Base-by-base conservation (phyloP, 148 eudicot species). In the Salicornia ramosissima region DNA sequence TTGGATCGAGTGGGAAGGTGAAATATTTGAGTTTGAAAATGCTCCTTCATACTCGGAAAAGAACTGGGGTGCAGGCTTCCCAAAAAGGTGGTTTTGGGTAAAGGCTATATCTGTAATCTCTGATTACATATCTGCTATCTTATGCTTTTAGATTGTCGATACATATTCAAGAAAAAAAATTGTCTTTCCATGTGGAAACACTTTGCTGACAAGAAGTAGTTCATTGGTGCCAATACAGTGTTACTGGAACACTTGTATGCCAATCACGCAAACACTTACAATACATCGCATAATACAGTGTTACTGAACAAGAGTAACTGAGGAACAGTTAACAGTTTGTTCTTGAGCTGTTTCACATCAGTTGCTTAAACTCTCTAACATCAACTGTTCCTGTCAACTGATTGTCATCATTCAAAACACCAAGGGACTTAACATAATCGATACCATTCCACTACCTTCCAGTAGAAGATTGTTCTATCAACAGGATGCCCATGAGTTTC, bases 51-150 rank as follows among this genome's bases (percentile, higher is more conserved):
- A 94, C 75, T 86, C 90, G 4, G 98, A 94, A 69, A 94, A 94
- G 77, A 94, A 94, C 56, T 92, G 97, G 98, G 98, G 98, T 77
- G 97, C 88, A 73, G 92, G 71, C 65, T 94, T 94, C 71, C 98
- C 98, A n/a, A 87, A 83, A 78, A 94, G 82, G 80, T 94, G 98
- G 98, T 94, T 87, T 75, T 94, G 98, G 98, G 98, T 94, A 85
- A 87, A 26, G 65, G 64, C 74, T 45, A 55, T 55, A 18, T 74
- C 70, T 18, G 22, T 63, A 59, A 49, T 52, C 24, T 52, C 31
- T 55, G 55, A 42, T 8, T 64, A 63, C 31, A 22, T 63, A 1
- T 39, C 14, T 39, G 39, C 10, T 14, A 31, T 22, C 29, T 14
- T 24, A 22, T 10, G 50, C 50, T 24, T 36, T 60, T 58, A n/a